Evolutionary conservation across 1,284 basidiomycete species (phyloP), one percentile per base, ranked within the genome.

Genomic region (Cerioporus squamosus): DNA sequence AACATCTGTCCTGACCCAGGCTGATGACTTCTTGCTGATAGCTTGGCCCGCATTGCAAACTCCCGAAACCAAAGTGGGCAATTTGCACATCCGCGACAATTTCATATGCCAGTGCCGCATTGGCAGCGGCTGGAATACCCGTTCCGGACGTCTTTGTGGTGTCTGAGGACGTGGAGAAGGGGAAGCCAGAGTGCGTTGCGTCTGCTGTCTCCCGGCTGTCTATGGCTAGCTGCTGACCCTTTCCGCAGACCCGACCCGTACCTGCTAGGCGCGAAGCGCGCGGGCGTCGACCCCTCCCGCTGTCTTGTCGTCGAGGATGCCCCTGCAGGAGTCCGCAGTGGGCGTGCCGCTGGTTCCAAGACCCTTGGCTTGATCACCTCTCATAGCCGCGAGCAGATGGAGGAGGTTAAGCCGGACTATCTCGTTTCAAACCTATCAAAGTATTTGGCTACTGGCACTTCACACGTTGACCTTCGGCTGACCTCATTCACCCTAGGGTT

Each of bases 261-360:
- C 76, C 75, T 92, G 51, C 78, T 88, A 31, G 91, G 89, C 14
- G 90, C 91, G 22, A 73, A 85, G 67, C 78, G 77, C 58, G 86
- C 84, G 68, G 80, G 83, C 1, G 82, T 87, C 12, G 78, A 83
- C 38, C 83, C 87, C 24, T 73, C 78, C 51, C 81, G 81, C 39
- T 93, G 89, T 84, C 78, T 95, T 52, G 93, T 95, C 10, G 81
- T 95, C 42, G 94, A 95, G 72, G 94, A 96, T 75, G 92, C 94
- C 1, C 94, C 93, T 1, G 83, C 83, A 7, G 94, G 93, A 15
- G 79, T 95, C 57, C 78, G 76, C 44, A 88, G 90, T 54, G 93
- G 93, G 9, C 79, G 84, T 31, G 84, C 87, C 0, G 91, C 93
- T 10, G 93, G 94, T 14, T 87, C 88, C 69, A 89, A 82, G 66